A percentile compares a stretch with the other conserved stretches of the same genome.
These are phyloP conservation scores for Galium porrigens DNA, from an alignment of 305 asterid genomes.

Conservation along the genomic window DNA sequence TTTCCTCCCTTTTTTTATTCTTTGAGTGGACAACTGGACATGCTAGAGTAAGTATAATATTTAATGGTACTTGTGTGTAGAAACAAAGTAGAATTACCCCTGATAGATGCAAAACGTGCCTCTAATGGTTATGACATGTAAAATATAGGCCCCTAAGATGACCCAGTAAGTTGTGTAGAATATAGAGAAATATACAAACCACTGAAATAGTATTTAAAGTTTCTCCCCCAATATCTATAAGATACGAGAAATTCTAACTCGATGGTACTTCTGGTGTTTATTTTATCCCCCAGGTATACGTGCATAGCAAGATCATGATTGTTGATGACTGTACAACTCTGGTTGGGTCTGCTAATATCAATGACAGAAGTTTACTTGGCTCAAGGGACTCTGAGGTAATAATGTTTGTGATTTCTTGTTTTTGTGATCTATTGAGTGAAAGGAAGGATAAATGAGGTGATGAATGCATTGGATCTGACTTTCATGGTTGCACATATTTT, in stretches of 20 bases:
- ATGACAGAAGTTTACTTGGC: constrained; percentile 92
- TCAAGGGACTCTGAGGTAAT: constrained; percentile 85
- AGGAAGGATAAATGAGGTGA: not conserved
- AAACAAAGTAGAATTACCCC: not conserved
- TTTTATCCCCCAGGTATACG: constrained; percentile 47
- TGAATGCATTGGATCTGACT: not conserved
- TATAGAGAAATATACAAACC: not conserved
- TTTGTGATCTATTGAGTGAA: not conserved
- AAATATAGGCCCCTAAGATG: not conserved
- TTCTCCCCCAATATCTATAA: not conserved
- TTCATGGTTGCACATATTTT: not conserved
- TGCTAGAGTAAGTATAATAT: not conserved
- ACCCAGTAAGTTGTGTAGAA: not conserved
- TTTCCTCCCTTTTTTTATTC: not conserved
- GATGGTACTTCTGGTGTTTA: constrained; percentile 1
- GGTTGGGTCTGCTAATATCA: constrained; percentile 81
- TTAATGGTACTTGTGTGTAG: not conserved
- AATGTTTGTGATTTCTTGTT: not conserved
- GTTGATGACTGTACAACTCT: constrained; percentile 65
- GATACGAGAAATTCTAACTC: not conserved
- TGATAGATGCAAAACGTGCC: not conserved
- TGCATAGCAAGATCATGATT: constrained; percentile 91
- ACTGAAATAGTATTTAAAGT: not conserved
- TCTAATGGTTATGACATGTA: not conserved
- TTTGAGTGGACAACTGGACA: not conserved